Evolutionary conservation across 75 land plant species (phyloP), one percentile per base, ranked within the genome.

Genomic region (Larix kaempferi): DNA sequence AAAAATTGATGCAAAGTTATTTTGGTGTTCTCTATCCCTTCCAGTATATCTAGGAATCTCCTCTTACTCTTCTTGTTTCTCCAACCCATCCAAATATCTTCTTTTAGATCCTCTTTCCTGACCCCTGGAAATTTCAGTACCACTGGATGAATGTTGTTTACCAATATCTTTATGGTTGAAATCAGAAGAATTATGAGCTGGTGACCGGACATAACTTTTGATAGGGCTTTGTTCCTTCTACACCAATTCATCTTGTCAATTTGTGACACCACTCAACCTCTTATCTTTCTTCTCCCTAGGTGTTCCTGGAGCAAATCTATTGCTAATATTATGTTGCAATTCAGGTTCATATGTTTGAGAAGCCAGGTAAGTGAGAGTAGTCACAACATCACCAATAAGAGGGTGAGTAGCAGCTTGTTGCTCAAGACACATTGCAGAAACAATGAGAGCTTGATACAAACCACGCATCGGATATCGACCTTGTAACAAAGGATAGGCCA

Each of bases 341-440:
- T 83, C 84, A n/a, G n/a, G n/a, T n/a, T n/a, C n/a, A n/a, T n/a
- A n/a, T n/a, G n/a, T n/a, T n/a, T n/a, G n/a, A n/a, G n/a, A n/a
- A n/a, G n/a, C n/a, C n/a, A n/a, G n/a, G n/a, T n/a, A n/a, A n/a
- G n/a, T n/a, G n/a, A n/a, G n/a, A n/a, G n/a, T n/a, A n/a, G n/a
- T n/a, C n/a, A n/a, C n/a, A n/a, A n/a, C n/a, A n/a, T n/a, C n/a
- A n/a, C n/a, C n/a, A n/a, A n/a, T n/a, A n/a, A n/a, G n/a, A n/a
- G n/a, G n/a, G n/a, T n/a, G n/a, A n/a, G 93, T 90, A 22, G 93
- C 88, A 21, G 95, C 92, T 83, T 93, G 95, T 64, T 93, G 93
- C 75, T 93, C 93, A 78, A 93, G 86, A 80, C 95, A 93, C 95
- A 93, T 93, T n/a, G 95, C 95, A 66, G 95, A 93, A 39, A 93